Base-by-base conservation (phyloP, 2,329 filamentous ascomycete genomes). In the Phialophora expanda region DNA sequence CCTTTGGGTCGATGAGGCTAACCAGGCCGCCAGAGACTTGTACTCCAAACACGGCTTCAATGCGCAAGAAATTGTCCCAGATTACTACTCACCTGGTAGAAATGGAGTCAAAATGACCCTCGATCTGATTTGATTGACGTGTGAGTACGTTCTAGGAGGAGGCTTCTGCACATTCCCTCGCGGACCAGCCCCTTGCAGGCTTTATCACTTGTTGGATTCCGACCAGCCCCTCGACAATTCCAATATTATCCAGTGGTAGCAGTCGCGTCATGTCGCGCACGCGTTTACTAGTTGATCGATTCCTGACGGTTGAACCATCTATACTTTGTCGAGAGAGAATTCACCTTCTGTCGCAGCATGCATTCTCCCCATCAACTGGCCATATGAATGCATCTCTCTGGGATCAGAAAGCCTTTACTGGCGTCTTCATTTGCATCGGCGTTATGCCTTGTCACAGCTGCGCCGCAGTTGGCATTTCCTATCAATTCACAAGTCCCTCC, bases 401-500 rank as follows among this genome's bases (percentile, higher is more conserved):
- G 59, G 34, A 41, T 24, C 22, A 56, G 51, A 46, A 62, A 44
- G 61, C 62, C 67, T 58, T 57, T 41, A 11, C 38, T 63, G 64
- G 64, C 61, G 46, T 41, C 50, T 44, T 56, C 48, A 20, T 22
- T 62, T 22, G 24, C 26, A 24, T 53, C 56, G 7, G n/a, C 62
- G 17, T 24, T 54, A 6, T 24, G 30, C 9, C 17, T 38, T 32
- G 62, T 34, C 20, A 26, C 30, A 50, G 65, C 62, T 41, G 46
- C 32, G 30, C 68, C 68, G 9, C 28, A 70, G 34, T 61, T 82
- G 56, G 81, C 81, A 55, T 94, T 93, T 72, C 92, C 92, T 0
- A 83, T 96, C 76, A 96, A 95, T 77, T 88, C 91, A 2, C 93
- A 97, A 76, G 84, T 96, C 0, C 92, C 92, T 34, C 89, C 90